Percentiles rank a stretch among this genome's conserved stretches.
phyloP scores from a whole-genome alignment of 352 stramenopile species.

The Phytophthora agathidicida region DNA sequence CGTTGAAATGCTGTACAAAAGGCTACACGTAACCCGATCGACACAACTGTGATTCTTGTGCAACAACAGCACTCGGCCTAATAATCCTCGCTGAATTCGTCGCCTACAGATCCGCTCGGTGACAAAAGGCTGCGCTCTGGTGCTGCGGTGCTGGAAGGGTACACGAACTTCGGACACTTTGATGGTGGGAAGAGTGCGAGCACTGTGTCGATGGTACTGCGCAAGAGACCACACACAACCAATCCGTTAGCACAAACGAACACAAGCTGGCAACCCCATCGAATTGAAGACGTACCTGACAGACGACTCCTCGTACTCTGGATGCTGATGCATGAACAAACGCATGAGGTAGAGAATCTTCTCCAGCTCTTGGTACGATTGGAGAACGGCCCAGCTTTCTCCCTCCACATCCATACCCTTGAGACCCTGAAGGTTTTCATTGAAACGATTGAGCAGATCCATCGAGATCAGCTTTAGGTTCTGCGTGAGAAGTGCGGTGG shows the following conservation, averaged over 20 bases:
- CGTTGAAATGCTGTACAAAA: too few species aligned
- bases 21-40: too few species aligned
- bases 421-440: slow-evolving; percentile 7
- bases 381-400: slow-evolving; percentile 14
- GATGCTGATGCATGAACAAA: slow-evolving; percentile 13
- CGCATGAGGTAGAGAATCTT: slow-evolving; percentile 25
- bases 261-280: too few species aligned
- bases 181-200: slow-evolving; percentile 11
- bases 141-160: neutral
- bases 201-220: slow-evolving; percentile 5
- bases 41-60: too few species aligned
- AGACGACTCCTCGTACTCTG: slow-evolving; percentile 14
- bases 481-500: slow-evolving; percentile 1
- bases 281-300: slow-evolving; percentile 6
- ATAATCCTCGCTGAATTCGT: too few species aligned
- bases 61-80: too few species aligned
- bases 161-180: slow-evolving; percentile 6
- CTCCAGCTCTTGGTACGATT: slow-evolving; percentile 15
- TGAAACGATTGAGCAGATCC: slow-evolving; percentile 9
- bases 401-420: slow-evolving; percentile 3
- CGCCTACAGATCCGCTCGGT: too few species aligned
- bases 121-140: neutral
- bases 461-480: slow-evolving; percentile 3
- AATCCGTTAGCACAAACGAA: too few species aligned
- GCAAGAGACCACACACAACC: neutral